Evolutionary conservation across 192 early-diverging fungal genomes (phyloP), one percentile per base, ranked within the genome.

Genomic region (Coemansia sp.): DNA sequence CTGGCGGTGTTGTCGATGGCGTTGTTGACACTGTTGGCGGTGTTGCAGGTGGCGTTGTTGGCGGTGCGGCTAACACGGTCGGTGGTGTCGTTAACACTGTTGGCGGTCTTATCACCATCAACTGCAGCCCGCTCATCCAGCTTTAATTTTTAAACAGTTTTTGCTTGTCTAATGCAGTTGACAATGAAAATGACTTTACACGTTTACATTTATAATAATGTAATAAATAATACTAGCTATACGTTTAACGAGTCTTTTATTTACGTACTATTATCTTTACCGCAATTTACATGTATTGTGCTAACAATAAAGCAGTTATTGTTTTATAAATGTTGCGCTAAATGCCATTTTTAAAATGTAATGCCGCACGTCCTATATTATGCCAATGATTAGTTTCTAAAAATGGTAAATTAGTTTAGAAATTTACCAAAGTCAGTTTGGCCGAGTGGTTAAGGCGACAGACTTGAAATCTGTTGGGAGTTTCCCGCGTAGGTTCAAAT

Each of bases 401-500:
- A 35, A 35, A 6, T 8, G 31, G 31, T 35, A 35, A 35, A 35
- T 35, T 35, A 35, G 31, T 8, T 7, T 35, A 35, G 31, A 35
- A 8, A 35, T 35, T 35, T 35, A 35, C 8, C 0, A 8, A 6
- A 2, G 65, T 67, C 65, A 67, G 65, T 61, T 29, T 67, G 65
- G 65, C 65, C 65, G 65, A 67, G 65, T 60, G 65, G 65, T 67
- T 67, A 67, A 67, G 65, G 65, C 65, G 65, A 27, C 58, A 47
- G 65, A 68, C 67, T 68, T 62, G 67, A 61, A 64, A 75, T 69
- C 72, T 59, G 50, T 50, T 74, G 72, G 72, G 72, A 39, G 5
- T n/a, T 61, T 48, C 72, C 72, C 72, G 72, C 72, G 66, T 54
- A 74, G 72, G 72, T 74, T 74, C 72, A 57, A 74, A 74, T 62